Percentiles rank a stretch among this genome's conserved stretches.
phyloP scores from a whole-genome alignment of 371 early-diverging fungal genomes.

The Blastocladiella emersonii region DNA sequence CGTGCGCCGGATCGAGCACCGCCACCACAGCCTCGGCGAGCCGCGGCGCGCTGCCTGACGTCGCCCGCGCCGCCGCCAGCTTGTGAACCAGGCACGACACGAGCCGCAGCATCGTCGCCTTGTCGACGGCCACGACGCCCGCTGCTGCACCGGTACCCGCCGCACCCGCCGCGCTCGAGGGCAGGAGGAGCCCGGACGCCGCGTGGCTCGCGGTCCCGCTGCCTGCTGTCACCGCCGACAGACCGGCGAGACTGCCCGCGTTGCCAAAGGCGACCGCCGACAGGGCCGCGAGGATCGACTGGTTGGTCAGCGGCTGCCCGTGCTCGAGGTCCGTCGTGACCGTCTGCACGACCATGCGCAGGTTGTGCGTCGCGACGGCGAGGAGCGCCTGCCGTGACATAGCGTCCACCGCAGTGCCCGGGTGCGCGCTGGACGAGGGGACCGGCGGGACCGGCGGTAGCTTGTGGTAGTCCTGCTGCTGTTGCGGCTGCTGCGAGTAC shows the following conservation, averaged over 20 bases:
- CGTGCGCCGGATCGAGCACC: conserved; percentile 65
- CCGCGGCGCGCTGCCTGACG: conserved; percentile 26
- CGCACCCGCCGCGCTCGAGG: too few relatives aligned
- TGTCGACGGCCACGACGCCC: conserved; percentile 23
- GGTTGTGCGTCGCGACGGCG: conserved; percentile 51
- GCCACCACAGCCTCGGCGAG: conserved; percentile 68
- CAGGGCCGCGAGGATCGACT: too few relatives aligned
- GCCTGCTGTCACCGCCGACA: too few relatives aligned
- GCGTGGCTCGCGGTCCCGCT: too few relatives aligned
- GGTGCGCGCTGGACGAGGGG: neutral
- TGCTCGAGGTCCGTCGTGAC: conserved; percentile 60
- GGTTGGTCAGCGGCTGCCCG: too few relatives aligned
- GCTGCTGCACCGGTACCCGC: conserved; percentile 1
- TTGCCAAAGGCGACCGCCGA: too few relatives aligned
- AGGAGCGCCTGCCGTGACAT: conserved; percentile 57
- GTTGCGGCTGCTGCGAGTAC: too few relatives aligned
- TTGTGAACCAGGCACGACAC: conserved; percentile 59
- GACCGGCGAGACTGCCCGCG: too few relatives aligned
- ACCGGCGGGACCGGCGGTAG: too few relatives aligned
- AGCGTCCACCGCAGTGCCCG: conserved; percentile 16
- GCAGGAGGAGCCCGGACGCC: neutral
- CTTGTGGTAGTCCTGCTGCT: too few relatives aligned
- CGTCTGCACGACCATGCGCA: conserved; percentile 56
- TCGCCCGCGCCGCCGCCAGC: conserved; percentile 19
- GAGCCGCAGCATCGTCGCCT: conserved; percentile 44